Conservation (phyloP, 192 early-diverging fungal species). For the Kappamyces sp. region DNA sequence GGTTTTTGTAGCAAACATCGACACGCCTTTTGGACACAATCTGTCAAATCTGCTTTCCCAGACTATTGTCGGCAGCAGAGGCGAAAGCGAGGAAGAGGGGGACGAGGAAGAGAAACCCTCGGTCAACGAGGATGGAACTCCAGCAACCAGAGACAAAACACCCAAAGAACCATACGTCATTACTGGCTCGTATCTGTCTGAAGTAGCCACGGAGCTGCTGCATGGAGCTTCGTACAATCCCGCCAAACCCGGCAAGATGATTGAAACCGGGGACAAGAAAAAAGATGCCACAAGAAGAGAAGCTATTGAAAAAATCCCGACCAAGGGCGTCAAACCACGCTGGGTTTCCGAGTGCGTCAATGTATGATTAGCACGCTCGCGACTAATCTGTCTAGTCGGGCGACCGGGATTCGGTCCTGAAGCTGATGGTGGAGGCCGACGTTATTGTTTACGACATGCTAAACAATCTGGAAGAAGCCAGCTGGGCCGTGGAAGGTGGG, state of each 20-base stretch:
- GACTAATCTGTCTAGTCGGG: conserved; percentile 18
- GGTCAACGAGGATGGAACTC: conserved; percentile 6
- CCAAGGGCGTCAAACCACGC: conserved; percentile 28
- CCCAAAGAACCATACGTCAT: conserved; percentile 40
- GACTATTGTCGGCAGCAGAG: conserved; percentile 40
- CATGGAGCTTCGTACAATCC: conserved; percentile 9
- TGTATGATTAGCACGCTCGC: not conserved
- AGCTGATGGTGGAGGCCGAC: conserved; percentile 36
- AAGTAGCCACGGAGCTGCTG: not conserved
- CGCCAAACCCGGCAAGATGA: conserved; percentile 32
- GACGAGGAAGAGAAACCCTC: conserved; percentile 30
- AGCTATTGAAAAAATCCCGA: conserved; percentile 52
- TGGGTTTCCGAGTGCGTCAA: conserved; percentile 41
- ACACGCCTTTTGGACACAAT: conserved; percentile 49
- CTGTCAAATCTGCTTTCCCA: conserved; percentile 38
- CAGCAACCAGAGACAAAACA: conserved; percentile 20
- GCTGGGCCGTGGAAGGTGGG: conserved; percentile 48
- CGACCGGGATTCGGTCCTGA: conserved; percentile 34
- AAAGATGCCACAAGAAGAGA: conserved; percentile 39
- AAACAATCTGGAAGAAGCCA: conserved; percentile 47
- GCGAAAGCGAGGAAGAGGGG: conserved; percentile 34
- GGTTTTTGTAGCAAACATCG: conserved; percentile 49
- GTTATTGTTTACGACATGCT: conserved; percentile 53
- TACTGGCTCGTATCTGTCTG: conserved; percentile 34
- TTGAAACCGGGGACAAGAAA: conserved; percentile 53